Evolutionary conservation across 2,329 filamentous ascomycete species (phyloP), one percentile per base, ranked within the genome.

Genomic region (Monilinia laxa): DNA sequence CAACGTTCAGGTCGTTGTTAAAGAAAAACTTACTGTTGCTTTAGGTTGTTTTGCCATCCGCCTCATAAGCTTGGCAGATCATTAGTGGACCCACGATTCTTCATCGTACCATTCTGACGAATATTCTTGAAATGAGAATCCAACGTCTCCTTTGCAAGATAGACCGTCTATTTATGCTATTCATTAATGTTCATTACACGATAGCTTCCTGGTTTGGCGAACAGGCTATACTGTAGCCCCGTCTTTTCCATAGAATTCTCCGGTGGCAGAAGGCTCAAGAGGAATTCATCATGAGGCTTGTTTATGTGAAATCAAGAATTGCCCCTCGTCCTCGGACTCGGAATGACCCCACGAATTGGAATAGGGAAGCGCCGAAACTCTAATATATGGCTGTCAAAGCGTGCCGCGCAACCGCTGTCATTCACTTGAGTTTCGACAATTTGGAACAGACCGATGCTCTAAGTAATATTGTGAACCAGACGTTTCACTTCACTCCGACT

Each of bases 351-450:
- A 23, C n/a, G 58, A 51, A 49, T 23, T 60, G 45, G 49, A 49
- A 51, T 18, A 31, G 42, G 28, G 4, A 51, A 60, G 45, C 51
- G 31, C 58, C 45, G 45, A 51, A 60, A 51, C 45, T 51, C 14
- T 51, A 51, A 38, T 38, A 31, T 38, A 25, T 40, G 23, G 14
- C 28, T 31, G 45, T 60, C 58, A 60, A 60, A 60, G 58, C 28
- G 58, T 31, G 45, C 28, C n/a, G 45, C 28, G 58, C 45, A 51
- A 60, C 28, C 58, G 58, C 58, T 51, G 58, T 60, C 58, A 60
- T 60, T 59, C 31, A 51, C 23, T 9, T 35, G 28, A 31, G 25
- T 59, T 59, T 25, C 42, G 28, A 38, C 42, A 42, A 23, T 53
- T 51, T 51, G 35, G 20, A 12, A 18, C 45, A 35, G 45, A 38